Percentiles rank a stretch among this genome's conserved stretches.
Evolutionary conservation across 2,329 filamentous ascomycete species (phyloP).

Genomic region (Balansia obtecta): DNA sequence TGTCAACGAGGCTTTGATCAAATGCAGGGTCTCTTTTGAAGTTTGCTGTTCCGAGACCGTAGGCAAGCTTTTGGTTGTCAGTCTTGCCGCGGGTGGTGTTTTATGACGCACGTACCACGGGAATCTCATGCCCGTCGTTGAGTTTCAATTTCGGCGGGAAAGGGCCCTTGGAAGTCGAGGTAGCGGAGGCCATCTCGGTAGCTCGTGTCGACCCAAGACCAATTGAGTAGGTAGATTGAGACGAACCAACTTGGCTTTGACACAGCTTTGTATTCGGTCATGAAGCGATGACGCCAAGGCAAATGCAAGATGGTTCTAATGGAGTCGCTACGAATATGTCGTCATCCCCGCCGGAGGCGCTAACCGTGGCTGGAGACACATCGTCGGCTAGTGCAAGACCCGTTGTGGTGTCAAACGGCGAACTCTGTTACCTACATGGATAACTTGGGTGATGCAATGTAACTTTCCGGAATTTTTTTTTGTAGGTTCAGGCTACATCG

Average conservation of each 20-base stretch:
- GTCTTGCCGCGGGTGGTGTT: background rate
- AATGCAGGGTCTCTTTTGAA: slow-evolving; percentile 41
- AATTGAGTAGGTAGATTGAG: too few relatives aligned
- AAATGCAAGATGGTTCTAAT: background rate
- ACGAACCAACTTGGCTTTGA: too few relatives aligned
- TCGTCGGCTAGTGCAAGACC: background rate
- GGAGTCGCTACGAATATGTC: background rate
- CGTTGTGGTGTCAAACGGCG: background rate
- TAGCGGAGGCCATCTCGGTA: slow-evolving; percentile 27
- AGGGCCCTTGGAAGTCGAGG: slow-evolving; percentile 26
- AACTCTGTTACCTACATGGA: background rate
- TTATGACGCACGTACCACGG: slow-evolving; percentile 37
- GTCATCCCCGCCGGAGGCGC: background rate
- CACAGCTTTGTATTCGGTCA: too few relatives aligned
- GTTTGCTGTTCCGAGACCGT: slow-evolving; percentile 58
- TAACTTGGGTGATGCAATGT: too few relatives aligned
- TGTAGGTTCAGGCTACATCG: too few relatives aligned
- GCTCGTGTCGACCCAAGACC: background rate
- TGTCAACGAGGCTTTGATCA: slow-evolving; percentile 38
- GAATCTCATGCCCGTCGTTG: slow-evolving; percentile 62
- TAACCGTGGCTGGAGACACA: background rate
- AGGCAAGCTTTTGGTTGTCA: slow-evolving; percentile 40
- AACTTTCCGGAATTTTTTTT: too few relatives aligned
- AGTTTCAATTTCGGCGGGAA: slow-evolving; percentile 50
- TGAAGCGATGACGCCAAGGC: too few relatives aligned